Percentiles rank a stretch among this genome's conserved stretches.
These are phyloP conservation scores for Hypoxylon sp. DNA, from an alignment of 2,329 filamentous ascomycete species.

Conservation along the genomic window DNA sequence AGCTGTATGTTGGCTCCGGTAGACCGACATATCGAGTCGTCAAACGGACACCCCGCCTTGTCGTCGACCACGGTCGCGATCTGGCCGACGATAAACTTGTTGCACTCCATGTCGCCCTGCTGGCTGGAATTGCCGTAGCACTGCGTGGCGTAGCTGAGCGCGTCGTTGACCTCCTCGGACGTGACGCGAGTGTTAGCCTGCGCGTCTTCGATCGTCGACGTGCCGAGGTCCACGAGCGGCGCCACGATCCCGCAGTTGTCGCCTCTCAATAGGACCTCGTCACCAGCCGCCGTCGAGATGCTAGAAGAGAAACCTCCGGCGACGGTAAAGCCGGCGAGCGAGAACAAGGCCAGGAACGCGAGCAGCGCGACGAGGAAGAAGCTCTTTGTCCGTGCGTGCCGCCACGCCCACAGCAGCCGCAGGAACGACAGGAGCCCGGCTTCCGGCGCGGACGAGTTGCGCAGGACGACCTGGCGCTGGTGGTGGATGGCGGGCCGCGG, in stretches of 20 bases:
- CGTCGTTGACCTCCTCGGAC: constrained; percentile 14
- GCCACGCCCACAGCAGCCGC: constrained; percentile 19
- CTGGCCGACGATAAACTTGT: constrained; percentile 9
- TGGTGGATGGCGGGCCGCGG: constrained; percentile 26
- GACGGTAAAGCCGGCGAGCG: constrained; percentile 20
- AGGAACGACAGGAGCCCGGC: constrained; percentile 18
- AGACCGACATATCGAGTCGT: constrained; percentile 18
- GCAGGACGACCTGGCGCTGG: constrained; percentile 35
- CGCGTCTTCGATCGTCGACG: neutral
- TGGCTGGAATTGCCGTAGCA: constrained; percentile 19
- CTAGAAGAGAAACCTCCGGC: constrained; percentile 36
- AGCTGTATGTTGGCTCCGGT: constrained; percentile 15
- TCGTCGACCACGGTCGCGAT: neutral
- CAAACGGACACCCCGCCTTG: constrained; percentile 32
- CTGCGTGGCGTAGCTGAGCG: constrained; percentile 33
- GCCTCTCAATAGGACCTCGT: constrained; percentile 35
- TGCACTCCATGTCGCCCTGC: constrained; percentile 21
- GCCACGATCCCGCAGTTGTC: constrained; percentile 17
- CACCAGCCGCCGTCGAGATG: constrained; percentile 29
- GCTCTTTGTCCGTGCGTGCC: neutral
- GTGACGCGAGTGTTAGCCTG: neutral
- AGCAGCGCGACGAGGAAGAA: neutral
- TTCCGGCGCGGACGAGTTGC: constrained; percentile 34
- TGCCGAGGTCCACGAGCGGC: neutral
- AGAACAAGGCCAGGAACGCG: constrained; percentile 9